Evolutionary conservation across 129 eudicot genomes (phyloP), one percentile per base, ranked within the genome.

Genomic region (Chrysanthemum makinoi): DNA sequence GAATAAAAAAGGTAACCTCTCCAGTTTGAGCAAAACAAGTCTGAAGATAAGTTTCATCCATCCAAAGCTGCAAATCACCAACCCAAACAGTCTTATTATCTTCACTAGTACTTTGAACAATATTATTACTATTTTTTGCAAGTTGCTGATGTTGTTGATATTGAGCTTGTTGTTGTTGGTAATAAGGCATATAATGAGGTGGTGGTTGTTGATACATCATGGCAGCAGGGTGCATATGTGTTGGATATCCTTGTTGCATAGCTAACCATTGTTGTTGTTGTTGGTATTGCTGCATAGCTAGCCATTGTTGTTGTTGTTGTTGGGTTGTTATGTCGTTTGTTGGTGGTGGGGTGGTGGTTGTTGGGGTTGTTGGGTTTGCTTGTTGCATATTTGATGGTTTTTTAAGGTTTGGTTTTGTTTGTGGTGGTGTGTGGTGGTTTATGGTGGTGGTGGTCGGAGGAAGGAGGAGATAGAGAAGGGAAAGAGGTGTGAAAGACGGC

Each of bases 41-140:
- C 16, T 80, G 85, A 10, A 88, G 77, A 73, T 88, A 88, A 19
- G 75, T 35, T 35, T 88, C 95, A 53, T 88, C 90, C 95, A 88
- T 88, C 95, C 90, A 85, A 55, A 68, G 82, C 55, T 80, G 87
- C 16, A 88, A 85, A 81, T 88, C 95, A 19, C 95, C 95, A 35
- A 88, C 72, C 95, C 95, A 88, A 60, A 88, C 73, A 74, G 90
- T 85, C 66, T 80, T 81, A 65, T 84, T 88, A 57, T 88, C 95
- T 17, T 85, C 95, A 12, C 76, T 74, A 2, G 82, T 56, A 52
- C 39, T 67, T 65, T 82, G 95, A 80, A 84, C 66, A 62, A 9
- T 62, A 30, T 28, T 62, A 61, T 61, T 61, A 22, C 15, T 7
- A 44, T 74, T 81, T 79, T 75, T 65, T 7, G 46, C 2, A 39